These are phyloP conservation scores for Limnanthes douglasii DNA, from an alignment of 345 rosid genomes.

Conservation along the genomic window DNA sequence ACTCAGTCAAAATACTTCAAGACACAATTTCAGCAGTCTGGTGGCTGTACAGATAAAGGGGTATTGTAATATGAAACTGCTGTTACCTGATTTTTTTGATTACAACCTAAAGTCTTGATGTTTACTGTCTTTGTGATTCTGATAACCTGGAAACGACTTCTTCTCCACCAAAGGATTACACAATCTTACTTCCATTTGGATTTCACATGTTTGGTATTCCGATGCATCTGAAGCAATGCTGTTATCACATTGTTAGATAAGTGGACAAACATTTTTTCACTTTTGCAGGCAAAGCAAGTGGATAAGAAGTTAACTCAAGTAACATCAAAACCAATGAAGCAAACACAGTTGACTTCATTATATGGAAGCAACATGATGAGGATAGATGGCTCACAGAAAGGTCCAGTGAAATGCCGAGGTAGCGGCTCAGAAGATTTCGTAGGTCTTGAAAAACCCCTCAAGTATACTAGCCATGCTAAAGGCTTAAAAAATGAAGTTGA, in stretches of 20 bases:
- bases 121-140: neutral
- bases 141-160: neutral
- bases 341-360: slow-evolving; percentile 53
- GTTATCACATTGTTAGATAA: neutral
- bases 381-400: slow-evolving; percentile 18
- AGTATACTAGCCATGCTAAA: slow-evolving; percentile 14
- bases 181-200: neutral
- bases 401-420: slow-evolving; percentile 22
- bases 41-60: slow-evolving; percentile 21
- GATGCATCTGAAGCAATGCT: neutral
- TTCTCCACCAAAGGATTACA: neutral
- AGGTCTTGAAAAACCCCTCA: slow-evolving; percentile 22
- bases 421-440: slow-evolving; percentile 31
- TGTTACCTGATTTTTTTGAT: slow-evolving; percentile 5
- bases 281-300: slow-evolving; percentile 38
- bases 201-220: neutral
- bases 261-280: slow-evolving; percentile 1
- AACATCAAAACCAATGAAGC: slow-evolving; percentile 31
- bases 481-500: slow-evolving; percentile 26
- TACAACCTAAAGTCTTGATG: no score
- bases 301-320: slow-evolving; percentile 21
- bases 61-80: slow-evolving; percentile 14
- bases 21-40: slow-evolving; percentile 31
- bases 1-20: slow-evolving; percentile 53
- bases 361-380: slow-evolving; percentile 48